Evolutionary conservation across 1,284 basidiomycete species (phyloP).

Genomic region (Omphalotus olearius): DNA sequence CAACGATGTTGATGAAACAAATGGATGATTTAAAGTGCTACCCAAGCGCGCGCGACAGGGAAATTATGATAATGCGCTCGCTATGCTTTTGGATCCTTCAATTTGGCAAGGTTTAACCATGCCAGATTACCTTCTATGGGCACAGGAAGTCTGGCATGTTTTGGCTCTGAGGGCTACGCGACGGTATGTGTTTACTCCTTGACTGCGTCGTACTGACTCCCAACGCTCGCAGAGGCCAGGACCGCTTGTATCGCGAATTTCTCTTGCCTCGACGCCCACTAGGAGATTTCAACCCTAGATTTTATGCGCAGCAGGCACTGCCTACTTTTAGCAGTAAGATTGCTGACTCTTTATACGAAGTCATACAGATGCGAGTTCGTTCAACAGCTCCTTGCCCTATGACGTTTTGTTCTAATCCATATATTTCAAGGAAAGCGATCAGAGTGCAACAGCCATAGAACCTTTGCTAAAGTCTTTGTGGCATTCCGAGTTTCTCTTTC

Average conservation of each 20-base stretch:
- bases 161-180: conserved; percentile 63
- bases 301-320: conserved; percentile 38
- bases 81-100: conserved; percentile 60
- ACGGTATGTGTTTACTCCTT: conserved; percentile 37
- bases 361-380: conserved; percentile 59
- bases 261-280: conserved; percentile 56
- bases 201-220: conserved; percentile 10
- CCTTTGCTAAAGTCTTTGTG: conserved; percentile 67
- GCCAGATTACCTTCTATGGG: conserved; percentile 65
- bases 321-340: conserved; percentile 42
- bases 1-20: conserved; percentile 7
- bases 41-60: conserved; percentile 66
- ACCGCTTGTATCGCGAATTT: conserved; percentile 58
- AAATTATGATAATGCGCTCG: conserved; percentile 53
- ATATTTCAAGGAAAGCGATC: conserved; percentile 42
- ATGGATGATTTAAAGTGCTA: conserved; percentile 9
- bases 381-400: conserved; percentile 1
- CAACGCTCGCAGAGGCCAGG: conserved; percentile 42
- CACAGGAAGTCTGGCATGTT: conserved; percentile 71
- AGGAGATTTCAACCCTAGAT: conserved; percentile 44
- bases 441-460: conserved; percentile 59
- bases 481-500: conserved; percentile 74
- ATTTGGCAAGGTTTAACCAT: conserved; percentile 66
- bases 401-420: conserved; percentile 10
- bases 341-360: conserved; percentile 55